Evolutionary conservation across 768 basidiomycete species (phyloP).

Genomic region (Kockovaella imperatae): DNA sequence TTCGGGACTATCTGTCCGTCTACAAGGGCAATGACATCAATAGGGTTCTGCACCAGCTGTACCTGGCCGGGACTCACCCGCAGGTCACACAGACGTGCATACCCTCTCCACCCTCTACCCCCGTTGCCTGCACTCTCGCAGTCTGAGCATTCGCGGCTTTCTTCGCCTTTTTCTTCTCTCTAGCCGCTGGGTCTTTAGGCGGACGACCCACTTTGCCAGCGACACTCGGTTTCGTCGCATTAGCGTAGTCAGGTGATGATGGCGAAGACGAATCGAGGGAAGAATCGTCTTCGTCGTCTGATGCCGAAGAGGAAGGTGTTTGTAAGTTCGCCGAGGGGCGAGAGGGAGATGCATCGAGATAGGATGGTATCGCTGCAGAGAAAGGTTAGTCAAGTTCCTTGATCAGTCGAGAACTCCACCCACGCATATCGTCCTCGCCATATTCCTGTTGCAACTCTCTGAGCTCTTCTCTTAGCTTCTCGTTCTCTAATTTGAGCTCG

Average conservation of each 20-base stretch:
- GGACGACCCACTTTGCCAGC: conserved; percentile 4
- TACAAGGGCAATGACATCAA: no score
- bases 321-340: not conserved
- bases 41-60: no score
- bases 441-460: conserved; percentile 34
- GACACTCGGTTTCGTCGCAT: no score
- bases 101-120: conserved; percentile 52
- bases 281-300: not conserved
- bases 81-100: conserved; percentile 86
- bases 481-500: conserved; percentile 83
- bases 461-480: conserved; percentile 59
- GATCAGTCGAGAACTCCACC: conserved; percentile 8
- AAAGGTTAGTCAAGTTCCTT: not conserved
- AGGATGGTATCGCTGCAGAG: conserved; percentile 2
- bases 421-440: conserved; percentile 24
- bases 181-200: conserved; percentile 8
- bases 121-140: conserved; percentile 24
- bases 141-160: conserved; percentile 7
- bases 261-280: conserved; percentile 11
- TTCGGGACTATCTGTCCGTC: conserved; percentile 90
- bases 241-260: not conserved
- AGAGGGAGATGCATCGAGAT: not conserved
- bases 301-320: conserved; percentile 12
- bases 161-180: conserved; percentile 16
- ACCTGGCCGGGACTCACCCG: no score